Evolutionary conservation across 306 rosid genomes (phyloP).

Genomic region (Lotus japonicus): DNA sequence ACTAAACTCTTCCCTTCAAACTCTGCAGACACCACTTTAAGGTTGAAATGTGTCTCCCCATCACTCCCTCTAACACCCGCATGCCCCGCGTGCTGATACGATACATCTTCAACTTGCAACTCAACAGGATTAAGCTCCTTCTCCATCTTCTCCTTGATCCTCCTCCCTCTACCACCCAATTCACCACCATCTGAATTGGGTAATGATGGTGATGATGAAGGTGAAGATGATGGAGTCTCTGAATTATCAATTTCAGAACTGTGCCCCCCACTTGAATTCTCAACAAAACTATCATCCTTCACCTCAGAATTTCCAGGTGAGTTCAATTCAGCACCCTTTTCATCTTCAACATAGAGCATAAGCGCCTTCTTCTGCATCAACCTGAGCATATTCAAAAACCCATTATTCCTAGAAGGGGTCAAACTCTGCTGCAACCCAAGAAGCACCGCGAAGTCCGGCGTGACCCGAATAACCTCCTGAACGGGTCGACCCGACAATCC

Average conservation of each 20-base stretch:
- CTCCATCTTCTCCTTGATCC: slow-evolving; percentile 68
- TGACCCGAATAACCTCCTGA: slow-evolving; percentile 47
- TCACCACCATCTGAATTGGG: neutral
- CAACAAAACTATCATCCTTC: slow-evolving; percentile 7
- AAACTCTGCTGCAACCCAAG: slow-evolving; percentile 93
- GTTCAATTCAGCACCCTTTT: slow-evolving; percentile 29
- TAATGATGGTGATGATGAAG: neutral
- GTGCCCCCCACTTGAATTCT: slow-evolving; percentile 20
- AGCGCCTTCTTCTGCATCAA: slow-evolving; percentile 88
- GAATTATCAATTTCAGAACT: neutral
- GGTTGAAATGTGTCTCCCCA: slow-evolving; percentile 84
- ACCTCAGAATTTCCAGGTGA: neutral
- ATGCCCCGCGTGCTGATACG: slow-evolving; percentile 87
- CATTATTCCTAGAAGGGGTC: slow-evolving; percentile 86
- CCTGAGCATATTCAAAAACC: slow-evolving; percentile 84
- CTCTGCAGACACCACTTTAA: slow-evolving; percentile 59
- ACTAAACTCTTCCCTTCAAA: slow-evolving; percentile 86
- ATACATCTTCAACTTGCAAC: slow-evolving; percentile 61
- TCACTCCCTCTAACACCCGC: slow-evolving; percentile 63
- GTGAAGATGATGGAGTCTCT: neutral
- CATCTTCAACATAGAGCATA: slow-evolving; percentile 45
- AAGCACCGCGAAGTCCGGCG: slow-evolving; percentile 66
- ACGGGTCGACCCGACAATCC: slow-evolving; percentile 78
- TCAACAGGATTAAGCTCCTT: slow-evolving; percentile 57
- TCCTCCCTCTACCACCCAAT: slow-evolving; percentile 62